A percentile compares a stretch with the other conserved stretches of the same genome.
Conservation (phyloP, 2,329 filamentous ascomycete species). For the Plenodomus lindquistii region DNA sequence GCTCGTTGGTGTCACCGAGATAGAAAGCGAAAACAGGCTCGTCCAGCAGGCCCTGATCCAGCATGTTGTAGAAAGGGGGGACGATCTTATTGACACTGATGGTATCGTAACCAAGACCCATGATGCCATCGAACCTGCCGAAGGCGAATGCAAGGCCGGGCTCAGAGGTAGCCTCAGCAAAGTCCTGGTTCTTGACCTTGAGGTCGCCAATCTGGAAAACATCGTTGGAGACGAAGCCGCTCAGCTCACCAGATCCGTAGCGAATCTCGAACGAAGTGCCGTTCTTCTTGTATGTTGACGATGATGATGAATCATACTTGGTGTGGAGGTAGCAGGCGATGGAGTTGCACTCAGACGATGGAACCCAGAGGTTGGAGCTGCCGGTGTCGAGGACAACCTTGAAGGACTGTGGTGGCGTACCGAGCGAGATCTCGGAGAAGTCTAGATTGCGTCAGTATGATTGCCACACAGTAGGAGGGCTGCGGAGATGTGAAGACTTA, state of each 20-base stretch:
- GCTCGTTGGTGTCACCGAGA: constrained; percentile 73
- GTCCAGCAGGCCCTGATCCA: constrained; percentile 86
- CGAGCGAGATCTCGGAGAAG: constrained; percentile 95
- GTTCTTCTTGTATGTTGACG: constrained; percentile 92
- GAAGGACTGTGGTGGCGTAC: constrained; percentile 90
- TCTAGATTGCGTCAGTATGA: constrained; percentile 56
- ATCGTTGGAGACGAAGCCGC: constrained; percentile 92
- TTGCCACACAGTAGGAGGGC: background rate
- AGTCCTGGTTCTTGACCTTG: constrained; percentile 85
- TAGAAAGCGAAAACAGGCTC: constrained; percentile 97
- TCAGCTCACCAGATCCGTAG: constrained; percentile 93
- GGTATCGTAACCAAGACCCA: constrained; percentile 91
- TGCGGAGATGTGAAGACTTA: constrained; percentile 57
- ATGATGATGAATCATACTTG: constrained; percentile 92
- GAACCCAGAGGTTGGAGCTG: constrained; percentile 99
- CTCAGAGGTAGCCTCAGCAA: constrained; percentile 94
- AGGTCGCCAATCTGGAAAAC: constrained; percentile 85
- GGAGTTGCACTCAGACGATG: constrained; percentile 84
- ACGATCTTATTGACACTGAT: constrained; percentile 97
- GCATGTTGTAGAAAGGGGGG: constrained; percentile 95
- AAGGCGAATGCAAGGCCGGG: constrained; percentile 97
- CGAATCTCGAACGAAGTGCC: constrained; percentile 89
- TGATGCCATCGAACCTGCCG: constrained; percentile 93
- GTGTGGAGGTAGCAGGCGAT: constrained; percentile 97
- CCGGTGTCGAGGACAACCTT: constrained; percentile 99